These are phyloP conservation scores for Chlorella vulgaris DNA, from an alignment of 139 green algal genomes.

Conservation along the genomic window DNA sequence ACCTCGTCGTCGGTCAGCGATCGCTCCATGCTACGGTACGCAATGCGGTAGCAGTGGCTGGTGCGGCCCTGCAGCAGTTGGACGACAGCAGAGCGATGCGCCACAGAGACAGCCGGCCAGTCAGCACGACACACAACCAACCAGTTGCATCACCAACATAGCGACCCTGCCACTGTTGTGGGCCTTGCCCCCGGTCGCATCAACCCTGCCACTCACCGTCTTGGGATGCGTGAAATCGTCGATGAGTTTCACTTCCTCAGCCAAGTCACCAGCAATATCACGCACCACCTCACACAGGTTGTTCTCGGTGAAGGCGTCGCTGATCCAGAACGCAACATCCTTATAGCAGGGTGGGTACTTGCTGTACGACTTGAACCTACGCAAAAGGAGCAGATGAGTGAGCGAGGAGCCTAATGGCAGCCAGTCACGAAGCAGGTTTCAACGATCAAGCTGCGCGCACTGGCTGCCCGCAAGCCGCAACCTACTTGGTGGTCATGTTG, in stretches of 20 bases:
- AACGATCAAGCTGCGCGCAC: no score
- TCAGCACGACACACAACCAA: background rate
- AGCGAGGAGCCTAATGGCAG: background rate
- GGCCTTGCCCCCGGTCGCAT: no score
- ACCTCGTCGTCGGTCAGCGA: slow-evolving; percentile 97
- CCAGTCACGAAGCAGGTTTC: no score
- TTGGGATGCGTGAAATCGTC: slow-evolving; percentile 98
- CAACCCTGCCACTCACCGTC: slow-evolving; percentile 48
- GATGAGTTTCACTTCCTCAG: slow-evolving; percentile 96
- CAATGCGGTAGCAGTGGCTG: slow-evolving; percentile 96
- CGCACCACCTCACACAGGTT: slow-evolving; percentile 97
- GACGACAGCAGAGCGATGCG: background rate
- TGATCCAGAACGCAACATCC: slow-evolving; percentile 98
- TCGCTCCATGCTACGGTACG: slow-evolving; percentile 93
- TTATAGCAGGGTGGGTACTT: slow-evolving; percentile 98
- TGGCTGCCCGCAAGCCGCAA: no score
- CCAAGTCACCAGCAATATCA: slow-evolving; percentile 82
- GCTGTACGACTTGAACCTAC: slow-evolving; percentile 94
- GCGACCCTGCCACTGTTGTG: no score
- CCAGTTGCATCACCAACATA: no score
- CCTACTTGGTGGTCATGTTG: slow-evolving; percentile 46
- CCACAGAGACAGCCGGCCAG: background rate
- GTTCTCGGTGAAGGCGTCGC: slow-evolving; percentile 94
- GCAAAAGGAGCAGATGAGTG: background rate
- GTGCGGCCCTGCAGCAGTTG: slow-evolving; percentile 57